phyloP scores from a whole-genome alignment of 2,329 filamentous ascomycete genomes.

The Xylariomycetidae sp. region DNA sequence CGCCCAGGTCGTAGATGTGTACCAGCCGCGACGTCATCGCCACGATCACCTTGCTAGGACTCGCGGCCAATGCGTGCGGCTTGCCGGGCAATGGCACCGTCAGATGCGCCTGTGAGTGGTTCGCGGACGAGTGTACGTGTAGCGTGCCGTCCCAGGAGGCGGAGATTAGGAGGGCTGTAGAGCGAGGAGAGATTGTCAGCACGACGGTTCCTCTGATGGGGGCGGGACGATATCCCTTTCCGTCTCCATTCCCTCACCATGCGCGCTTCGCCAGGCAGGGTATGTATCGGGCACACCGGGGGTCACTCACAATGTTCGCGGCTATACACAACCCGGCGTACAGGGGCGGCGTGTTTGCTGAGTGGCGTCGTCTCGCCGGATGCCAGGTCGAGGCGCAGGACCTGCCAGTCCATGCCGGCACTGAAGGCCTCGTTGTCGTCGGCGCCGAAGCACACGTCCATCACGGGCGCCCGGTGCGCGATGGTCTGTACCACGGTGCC shows the following conservation, averaged over 20 bases:
- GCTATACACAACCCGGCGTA: constrained; percentile 79
- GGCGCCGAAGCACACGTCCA: constrained; percentile 87
- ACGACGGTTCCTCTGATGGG: not conserved
- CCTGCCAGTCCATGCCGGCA: constrained; percentile 80
- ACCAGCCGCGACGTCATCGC: constrained; percentile 93
- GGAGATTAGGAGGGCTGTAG: constrained; percentile 67
- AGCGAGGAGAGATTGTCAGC: constrained; percentile 4
- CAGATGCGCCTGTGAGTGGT: constrained; percentile 48
- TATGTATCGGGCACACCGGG: too few relatives aligned
- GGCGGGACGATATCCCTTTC: not conserved
- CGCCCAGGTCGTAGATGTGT: constrained; percentile 83
- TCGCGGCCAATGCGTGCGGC: constrained; percentile 79
- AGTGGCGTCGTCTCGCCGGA: constrained; percentile 68
- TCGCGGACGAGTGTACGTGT: constrained; percentile 67
- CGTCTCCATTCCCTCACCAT: too few relatives aligned
- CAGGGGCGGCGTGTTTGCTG: constrained; percentile 72
- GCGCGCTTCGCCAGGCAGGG: too few relatives aligned
- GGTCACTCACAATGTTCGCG: constrained; percentile 55
- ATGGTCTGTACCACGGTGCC: constrained; percentile 66
- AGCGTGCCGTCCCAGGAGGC: constrained; percentile 91
- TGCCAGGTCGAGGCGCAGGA: constrained; percentile 67
- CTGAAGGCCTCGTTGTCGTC: constrained; percentile 79
- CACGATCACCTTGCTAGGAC: constrained; percentile 76
- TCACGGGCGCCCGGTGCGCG: constrained; percentile 76
- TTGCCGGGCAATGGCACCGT: constrained; percentile 73